Base-by-base conservation (phyloP, 805 yeast genomes). In the Komagataella populi region DNA sequence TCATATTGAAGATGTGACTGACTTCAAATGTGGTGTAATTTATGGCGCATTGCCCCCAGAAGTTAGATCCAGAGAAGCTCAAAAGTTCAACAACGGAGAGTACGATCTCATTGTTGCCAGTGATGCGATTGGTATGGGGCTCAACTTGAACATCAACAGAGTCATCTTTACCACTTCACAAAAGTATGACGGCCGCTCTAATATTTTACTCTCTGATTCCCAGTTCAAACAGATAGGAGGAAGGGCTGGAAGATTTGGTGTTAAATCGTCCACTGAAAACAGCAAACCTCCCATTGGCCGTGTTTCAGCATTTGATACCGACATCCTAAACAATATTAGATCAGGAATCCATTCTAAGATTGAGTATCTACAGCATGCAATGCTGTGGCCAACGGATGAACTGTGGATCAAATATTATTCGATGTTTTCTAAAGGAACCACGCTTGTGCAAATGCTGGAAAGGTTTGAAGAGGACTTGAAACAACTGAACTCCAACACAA, bases 91-190 rank as follows among this genome's bases (percentile, higher is more conserved):
- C 61, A 68, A 62, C n/a, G 91, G 95, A 2, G 75, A 76, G 43
- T 84, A 80, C 55, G 93, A 90, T 59, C 74, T 86, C n/a, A 70
- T 93, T 44, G 86, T 93, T 6, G 98, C 99, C 1, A 86, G 96
- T 2, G 98, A 93, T 69, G 99, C 99, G 0, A 81, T 93, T 55
- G 99, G 99, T 2, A 91, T 93, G 97, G 99, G 99, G 0, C 72
- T 93, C 51, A 93, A 93, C 61, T 70, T 93, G 59, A 83, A 86
- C 23, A 90, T 93, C 56, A 79, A 81, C 53, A 70, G 98, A 54
- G 77, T 93, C 4, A 75, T 93, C 1, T 90, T 93, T 61, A 78
- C 84, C 16, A 73, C 83, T 0, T 69, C 77, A 23, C 63, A 63
- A 49, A 93, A 93, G 64, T 90, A 76, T 58, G 78, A 88, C 61